These are phyloP conservation scores for Jatropha curcas DNA, from an alignment of 345 rosid genomes.

Conservation along the genomic window DNA sequence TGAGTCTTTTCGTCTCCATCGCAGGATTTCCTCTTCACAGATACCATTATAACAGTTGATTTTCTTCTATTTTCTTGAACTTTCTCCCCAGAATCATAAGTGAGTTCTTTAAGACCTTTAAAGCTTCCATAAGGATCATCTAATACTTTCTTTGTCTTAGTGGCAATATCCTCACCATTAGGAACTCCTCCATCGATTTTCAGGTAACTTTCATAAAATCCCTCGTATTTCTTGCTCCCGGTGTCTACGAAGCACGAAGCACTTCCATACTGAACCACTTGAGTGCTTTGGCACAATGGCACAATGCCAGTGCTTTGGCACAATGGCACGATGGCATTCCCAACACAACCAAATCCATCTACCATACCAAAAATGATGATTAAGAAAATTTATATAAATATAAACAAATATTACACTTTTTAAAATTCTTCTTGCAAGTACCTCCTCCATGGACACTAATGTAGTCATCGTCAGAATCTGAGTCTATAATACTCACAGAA, in stretches of 20 bases:
- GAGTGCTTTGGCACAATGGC: conserved; percentile 38
- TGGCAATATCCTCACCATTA: conserved; percentile 11
- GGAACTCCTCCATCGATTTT: conserved; percentile 49
- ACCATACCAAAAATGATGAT: conserved; percentile 9
- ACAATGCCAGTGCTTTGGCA: conserved; percentile 32
- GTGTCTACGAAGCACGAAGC: conserved; percentile 47
- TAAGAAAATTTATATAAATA: background rate
- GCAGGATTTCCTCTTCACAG: conserved; percentile 61
- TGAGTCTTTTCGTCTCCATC: conserved; percentile 57
- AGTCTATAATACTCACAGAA: conserved; percentile 67
- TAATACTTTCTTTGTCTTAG: conserved; percentile 34
- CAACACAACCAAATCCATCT: conserved; percentile 46
- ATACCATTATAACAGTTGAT: conserved; percentile 55
- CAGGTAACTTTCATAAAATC: conserved; percentile 55
- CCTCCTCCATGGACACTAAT: conserved; percentile 50
- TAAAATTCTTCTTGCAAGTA: too few relatives aligned
- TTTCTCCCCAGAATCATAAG: conserved; percentile 38
- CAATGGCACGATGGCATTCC: conserved; percentile 25
- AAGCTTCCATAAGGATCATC: conserved; percentile 43
- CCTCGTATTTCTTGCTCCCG: conserved; percentile 52
- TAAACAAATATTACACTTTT: too few relatives aligned
- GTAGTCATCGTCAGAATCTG: conserved; percentile 80
- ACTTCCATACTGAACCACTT: conserved; percentile 53
- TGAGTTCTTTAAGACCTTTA: conserved; percentile 34
- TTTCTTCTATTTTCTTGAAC: conserved; percentile 46